Conservation (phyloP, 352 stramenopile species). For the Globisporangium megalacanthum region DNA sequence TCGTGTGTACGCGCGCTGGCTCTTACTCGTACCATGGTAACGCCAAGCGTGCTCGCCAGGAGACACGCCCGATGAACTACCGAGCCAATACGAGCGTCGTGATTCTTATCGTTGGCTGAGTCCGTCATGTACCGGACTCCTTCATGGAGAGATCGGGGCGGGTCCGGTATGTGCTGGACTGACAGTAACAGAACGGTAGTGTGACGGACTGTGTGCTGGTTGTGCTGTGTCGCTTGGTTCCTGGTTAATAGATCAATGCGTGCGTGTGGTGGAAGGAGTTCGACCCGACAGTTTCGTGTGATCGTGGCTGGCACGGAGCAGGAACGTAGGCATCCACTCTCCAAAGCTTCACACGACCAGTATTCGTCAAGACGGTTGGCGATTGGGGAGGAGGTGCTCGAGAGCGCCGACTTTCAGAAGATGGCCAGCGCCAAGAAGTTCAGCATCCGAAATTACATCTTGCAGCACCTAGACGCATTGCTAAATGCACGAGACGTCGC, state of each 20-base stretch:
- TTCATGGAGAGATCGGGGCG: no score
- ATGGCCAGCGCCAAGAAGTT: not conserved
- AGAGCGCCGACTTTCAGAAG: not conserved
- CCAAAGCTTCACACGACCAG: not conserved
- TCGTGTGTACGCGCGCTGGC: not conserved
- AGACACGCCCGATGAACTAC: not conserved
- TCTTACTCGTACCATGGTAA: not conserved
- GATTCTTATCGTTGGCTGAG: not conserved
- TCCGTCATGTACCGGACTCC: not conserved
- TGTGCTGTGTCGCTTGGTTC: not conserved
- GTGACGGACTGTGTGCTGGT: no score
- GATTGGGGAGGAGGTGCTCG: not conserved
- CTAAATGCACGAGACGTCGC: not conserved
- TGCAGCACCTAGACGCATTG: not conserved
- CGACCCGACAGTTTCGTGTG: not conserved
- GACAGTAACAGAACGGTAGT: no score
- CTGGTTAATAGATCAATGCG: not conserved
- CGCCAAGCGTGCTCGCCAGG: not conserved
- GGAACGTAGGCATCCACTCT: not conserved
- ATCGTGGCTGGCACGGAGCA: not conserved
- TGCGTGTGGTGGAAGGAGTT: not conserved
- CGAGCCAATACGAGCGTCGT: not conserved
- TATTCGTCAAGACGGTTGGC: not conserved
- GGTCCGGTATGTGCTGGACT: not conserved
- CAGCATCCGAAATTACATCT: not conserved